Evolutionary conservation across 768 basidiomycete genomes (phyloP), one percentile per base, ranked within the genome.

Genomic region (Pholiota microspora): DNA sequence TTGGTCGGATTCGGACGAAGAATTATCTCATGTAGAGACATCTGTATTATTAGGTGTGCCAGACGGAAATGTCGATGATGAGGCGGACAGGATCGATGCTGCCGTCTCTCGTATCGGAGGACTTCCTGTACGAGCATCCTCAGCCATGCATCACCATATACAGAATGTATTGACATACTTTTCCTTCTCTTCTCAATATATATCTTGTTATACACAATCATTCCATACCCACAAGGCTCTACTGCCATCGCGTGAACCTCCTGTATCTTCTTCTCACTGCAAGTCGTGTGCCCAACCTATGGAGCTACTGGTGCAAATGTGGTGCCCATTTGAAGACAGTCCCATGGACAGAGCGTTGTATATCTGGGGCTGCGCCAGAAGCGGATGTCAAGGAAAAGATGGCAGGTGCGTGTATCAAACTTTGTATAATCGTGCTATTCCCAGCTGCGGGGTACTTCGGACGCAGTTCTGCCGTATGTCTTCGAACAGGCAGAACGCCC

Each of bases 61-160:
- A 18, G 92, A 94, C 64, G 92, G 91, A 51, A 61, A 69, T 45
- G 73, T 94, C 54, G 77, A 83, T 54, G 72, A 73, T 54, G 64
- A 76, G 49, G 60, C 73, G 36, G 90, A 93, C 67, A 67, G 88
- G 61, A 69, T 67, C 61, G 92, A 94, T 71, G 88, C 83, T 38
- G 85, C 88, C 54, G 89, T 94, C 60, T 94, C 92, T 70, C 88
- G 92, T 70, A 87, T 94, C 57, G 92, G 92, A 67, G 92, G 92
- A 67, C 80, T 79, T 73, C 92, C 92, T 79, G 92, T 94, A 86
- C 83, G 90, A 81, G 71, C 70, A 73, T 71, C 75, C 75, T 73
- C 70, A 69, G 72, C 63, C 67, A 71, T 78, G 76, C 82, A 78
- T 67, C 12, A 42, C 70, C 66, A 67, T 63, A 24, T 73, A 71